Evolutionary conservation across 208 protist genomes (phyloP).

Genomic region (Blastocrithidia nonstop): DNA sequence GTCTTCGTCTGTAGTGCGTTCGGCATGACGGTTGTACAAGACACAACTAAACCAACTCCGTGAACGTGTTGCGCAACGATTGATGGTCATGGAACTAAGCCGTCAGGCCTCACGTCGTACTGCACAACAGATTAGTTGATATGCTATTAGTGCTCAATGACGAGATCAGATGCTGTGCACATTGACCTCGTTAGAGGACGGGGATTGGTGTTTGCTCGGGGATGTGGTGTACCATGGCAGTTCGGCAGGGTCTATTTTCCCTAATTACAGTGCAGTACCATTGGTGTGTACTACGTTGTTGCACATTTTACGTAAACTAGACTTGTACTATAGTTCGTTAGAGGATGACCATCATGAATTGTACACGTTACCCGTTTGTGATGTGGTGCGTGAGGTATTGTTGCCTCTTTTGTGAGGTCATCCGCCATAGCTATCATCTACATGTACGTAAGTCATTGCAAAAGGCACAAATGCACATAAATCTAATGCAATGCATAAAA

Average conservation of each 20-base stretch:
- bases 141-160: constrained; percentile 72
- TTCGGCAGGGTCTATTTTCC: constrained; percentile 28
- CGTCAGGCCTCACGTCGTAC: constrained; percentile 21
- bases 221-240: constrained; percentile 19
- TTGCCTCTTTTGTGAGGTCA: too few species aligned
- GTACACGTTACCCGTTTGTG: too few species aligned
- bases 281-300: constrained; percentile 18
- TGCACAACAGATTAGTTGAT: constrained; percentile 57
- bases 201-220: constrained; percentile 53
- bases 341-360: too few species aligned
- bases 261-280: constrained; percentile 36
- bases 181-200: constrained; percentile 41
- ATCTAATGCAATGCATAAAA: too few species aligned
- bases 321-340: constrained; percentile 8
- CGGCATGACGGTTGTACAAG: too few species aligned
- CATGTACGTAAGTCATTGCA: too few species aligned
- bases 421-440: too few species aligned
- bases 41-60: too few species aligned
- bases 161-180: constrained; percentile 48
- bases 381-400: too few species aligned
- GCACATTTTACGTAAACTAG: constrained; percentile 33
- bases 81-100: constrained; percentile 15
- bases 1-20: too few species aligned
- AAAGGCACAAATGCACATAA: too few species aligned
- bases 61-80: too few species aligned